phyloP scores from a whole-genome alignment of 805 yeast species.

The Monosporozyma unispora region DNA sequence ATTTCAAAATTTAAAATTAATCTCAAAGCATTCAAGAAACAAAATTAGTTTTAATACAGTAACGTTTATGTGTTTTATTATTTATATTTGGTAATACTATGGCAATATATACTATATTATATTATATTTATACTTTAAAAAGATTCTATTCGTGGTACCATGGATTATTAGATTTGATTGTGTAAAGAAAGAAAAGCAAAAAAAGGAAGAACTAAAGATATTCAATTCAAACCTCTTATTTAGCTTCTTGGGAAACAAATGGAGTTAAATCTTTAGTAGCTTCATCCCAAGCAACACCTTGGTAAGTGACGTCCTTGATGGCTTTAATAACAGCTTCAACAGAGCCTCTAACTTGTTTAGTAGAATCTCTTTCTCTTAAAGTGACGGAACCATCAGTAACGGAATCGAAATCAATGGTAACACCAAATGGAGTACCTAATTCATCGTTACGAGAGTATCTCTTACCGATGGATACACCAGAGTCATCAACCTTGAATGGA shows the following conservation, averaged over 20 bases:
- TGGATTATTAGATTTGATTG: neutral
- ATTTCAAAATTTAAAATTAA: neutral
- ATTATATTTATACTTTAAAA: neutral
- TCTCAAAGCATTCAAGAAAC: neutral
- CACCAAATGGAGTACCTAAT: conserved; percentile 97
- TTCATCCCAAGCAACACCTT: conserved; percentile 72
- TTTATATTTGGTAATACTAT: neutral
- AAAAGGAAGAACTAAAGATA: no score
- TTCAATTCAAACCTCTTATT: neutral
- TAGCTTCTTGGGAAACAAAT: conserved; percentile 52
- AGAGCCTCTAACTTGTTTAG: conserved; percentile 92
- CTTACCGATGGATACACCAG: conserved; percentile 95
- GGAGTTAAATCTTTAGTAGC: conserved; percentile 66
- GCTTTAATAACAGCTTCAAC: conserved; percentile 65
- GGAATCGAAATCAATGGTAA: conserved; percentile 93
- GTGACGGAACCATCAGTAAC: conserved; percentile 82
- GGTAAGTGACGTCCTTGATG: conserved; percentile 64
- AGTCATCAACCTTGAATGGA: conserved; percentile 93
- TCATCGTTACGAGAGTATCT: conserved; percentile 98
- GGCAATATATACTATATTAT: neutral
- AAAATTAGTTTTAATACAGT: neutral
- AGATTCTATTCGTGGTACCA: neutral
- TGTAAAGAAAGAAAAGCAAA: neutral
- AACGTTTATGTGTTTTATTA: neutral
- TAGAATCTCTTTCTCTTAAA: conserved; percentile 93